phyloP scores from a whole-genome alignment of 75 land plant species.

The Selaginella moellendorffii region DNA sequence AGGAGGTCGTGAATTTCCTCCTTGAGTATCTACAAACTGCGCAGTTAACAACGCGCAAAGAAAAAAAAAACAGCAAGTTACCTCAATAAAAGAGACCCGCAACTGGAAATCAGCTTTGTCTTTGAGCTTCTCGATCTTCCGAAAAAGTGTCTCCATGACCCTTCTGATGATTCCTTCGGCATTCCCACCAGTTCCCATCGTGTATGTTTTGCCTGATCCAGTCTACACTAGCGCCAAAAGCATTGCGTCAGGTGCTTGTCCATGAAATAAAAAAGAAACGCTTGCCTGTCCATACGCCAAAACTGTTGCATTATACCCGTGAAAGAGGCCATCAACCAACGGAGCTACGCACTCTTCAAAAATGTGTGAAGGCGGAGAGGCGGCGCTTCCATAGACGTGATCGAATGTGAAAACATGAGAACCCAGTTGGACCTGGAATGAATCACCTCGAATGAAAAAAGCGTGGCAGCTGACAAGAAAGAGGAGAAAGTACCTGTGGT shows the following conservation, averaged over 20 bases:
- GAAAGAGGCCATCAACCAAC: not conserved
- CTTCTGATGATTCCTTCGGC: not conserved
- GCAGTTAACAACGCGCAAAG: not conserved
- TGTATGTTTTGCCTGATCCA: constrained; percentile 4
- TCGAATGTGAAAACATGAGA: constrained; percentile 7
- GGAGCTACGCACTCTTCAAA: constrained; percentile 6
- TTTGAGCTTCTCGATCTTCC: not conserved
- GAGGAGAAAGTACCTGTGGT: constrained; percentile 1
- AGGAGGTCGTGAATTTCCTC: constrained; percentile 94
- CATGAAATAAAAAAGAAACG: not conserved
- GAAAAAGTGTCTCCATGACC: constrained; percentile 1
- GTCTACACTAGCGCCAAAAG: not conserved
- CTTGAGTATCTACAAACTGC: constrained; percentile 60
- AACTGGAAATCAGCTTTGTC: constrained; percentile 1
- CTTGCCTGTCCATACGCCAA: constrained; percentile 8
- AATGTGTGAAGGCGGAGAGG: not conserved
- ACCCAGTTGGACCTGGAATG: constrained; percentile 1
- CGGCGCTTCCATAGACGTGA: constrained; percentile 1
- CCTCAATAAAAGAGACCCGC: constrained; percentile 1
- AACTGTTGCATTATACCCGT: constrained; percentile 3
- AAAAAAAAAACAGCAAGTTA: not conserved
- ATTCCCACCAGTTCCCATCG: constrained; percentile 4
- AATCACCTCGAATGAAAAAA: not conserved
- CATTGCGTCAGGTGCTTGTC: no score
- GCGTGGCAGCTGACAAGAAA: not conserved